Conservation (phyloP, 177 flowering plant species). For the Vitis hybrid region DNA sequence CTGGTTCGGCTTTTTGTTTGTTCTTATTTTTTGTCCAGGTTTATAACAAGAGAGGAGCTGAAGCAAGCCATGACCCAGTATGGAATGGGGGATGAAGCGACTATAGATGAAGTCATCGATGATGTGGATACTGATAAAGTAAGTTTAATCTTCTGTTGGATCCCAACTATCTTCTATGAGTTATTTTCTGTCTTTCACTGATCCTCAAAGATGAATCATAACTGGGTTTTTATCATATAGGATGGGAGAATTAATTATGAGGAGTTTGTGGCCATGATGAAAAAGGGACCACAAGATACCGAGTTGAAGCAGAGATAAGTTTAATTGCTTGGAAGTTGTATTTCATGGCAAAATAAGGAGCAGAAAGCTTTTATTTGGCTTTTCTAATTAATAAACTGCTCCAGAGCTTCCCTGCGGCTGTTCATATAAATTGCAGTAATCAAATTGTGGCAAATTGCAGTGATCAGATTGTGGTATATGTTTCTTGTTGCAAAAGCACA, state of each 20-base stretch:
- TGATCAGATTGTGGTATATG: no score
- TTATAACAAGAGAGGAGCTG: constrained; percentile 90
- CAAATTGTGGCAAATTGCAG: no score
- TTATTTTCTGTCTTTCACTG: no score
- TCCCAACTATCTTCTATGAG: not conserved
- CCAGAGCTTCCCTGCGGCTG: no score
- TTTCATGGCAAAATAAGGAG: not conserved
- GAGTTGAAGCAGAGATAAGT: constrained; percentile 20
- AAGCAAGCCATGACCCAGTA: constrained; percentile 71
- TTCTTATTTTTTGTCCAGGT: constrained; percentile 35
- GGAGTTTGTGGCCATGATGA: constrained; percentile 89
- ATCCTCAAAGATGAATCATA: no score
- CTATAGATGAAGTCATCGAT: constrained; percentile 70
- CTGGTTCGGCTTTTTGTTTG: not conserved
- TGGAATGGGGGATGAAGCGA: constrained; percentile 89
- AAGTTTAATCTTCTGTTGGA: constrained; percentile 8
- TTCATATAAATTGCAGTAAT: no score
- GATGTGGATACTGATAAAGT: constrained; percentile 87
- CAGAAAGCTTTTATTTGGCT: constrained; percentile 3
- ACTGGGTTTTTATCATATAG: constrained; percentile 29
- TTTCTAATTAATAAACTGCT: no score
- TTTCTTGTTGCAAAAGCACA: no score
- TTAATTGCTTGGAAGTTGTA: not conserved
- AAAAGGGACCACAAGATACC: constrained; percentile 46
- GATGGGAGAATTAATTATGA: constrained; percentile 84